Conservation (phyloP, 345 rosid species). For the Citrus glauca region DNA sequence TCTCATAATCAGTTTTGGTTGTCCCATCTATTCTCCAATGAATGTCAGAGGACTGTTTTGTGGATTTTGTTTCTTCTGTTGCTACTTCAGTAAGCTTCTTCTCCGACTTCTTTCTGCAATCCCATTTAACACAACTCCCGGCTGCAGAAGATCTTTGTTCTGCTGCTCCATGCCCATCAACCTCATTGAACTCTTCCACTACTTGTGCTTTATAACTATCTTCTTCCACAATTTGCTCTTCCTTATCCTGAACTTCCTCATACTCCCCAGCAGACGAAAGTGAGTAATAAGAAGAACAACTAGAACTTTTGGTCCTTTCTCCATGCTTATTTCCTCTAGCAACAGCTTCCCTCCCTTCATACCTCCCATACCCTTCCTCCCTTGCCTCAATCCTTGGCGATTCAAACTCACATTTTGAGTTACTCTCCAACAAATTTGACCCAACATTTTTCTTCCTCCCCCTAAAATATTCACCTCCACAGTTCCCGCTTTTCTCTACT, state of each 20-base stretch:
- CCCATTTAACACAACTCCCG: constrained; percentile 41
- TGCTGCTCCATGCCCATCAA: constrained; percentile 12
- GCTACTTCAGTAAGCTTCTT: constrained; percentile 49
- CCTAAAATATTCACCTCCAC: constrained; percentile 15
- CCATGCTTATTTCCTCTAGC: constrained; percentile 26
- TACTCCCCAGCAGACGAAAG: constrained; percentile 55
- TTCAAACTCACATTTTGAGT: constrained; percentile 24
- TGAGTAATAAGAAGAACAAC: constrained; percentile 79
- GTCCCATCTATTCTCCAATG: constrained; percentile 27
- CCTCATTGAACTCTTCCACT: constrained; percentile 16
- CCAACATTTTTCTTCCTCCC: constrained; percentile 32
- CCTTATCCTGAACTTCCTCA: constrained; percentile 38
- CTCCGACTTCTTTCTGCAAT: constrained; percentile 64
- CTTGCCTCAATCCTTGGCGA: constrained; percentile 19
- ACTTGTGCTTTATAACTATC: constrained; percentile 21
- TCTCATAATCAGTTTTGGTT: constrained; percentile 25
- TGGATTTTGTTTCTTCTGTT: constrained; percentile 36
- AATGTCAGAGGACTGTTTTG: constrained; percentile 36
- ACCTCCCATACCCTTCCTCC: constrained; percentile 24
- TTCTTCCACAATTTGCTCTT: constrained; percentile 21
- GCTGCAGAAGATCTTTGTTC: constrained; percentile 21
- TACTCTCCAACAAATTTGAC: constrained; percentile 27
- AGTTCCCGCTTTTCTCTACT: constrained; percentile 23
- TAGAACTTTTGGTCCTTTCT: constrained; percentile 47
- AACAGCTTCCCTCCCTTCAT: constrained; percentile 30